Evolutionary conservation across 768 basidiomycete genomes (phyloP).

Genomic region (Termitomyces sp.): DNA sequence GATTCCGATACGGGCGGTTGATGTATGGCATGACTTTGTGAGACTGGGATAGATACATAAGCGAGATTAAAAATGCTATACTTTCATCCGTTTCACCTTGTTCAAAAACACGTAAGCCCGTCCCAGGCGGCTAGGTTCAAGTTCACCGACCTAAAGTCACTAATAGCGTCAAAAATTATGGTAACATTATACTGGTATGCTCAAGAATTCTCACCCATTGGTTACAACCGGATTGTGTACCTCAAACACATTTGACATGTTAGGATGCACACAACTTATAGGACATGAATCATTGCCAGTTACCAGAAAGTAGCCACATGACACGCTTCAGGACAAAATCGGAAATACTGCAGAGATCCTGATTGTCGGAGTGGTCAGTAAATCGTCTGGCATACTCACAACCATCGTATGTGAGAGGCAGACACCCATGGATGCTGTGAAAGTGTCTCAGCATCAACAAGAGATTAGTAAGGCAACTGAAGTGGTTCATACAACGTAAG

Average conservation of each 20-base stretch:
- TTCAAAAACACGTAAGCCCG: constrained; percentile 64
- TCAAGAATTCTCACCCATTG: constrained; percentile 42
- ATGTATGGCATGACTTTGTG: constrained; percentile 59
- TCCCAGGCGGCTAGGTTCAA: constrained; percentile 49
- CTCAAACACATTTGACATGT: constrained; percentile 28
- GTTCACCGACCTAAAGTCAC: constrained; percentile 47
- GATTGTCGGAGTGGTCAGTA: neutral
- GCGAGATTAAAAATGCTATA: neutral
- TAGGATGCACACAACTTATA: constrained; percentile 9
- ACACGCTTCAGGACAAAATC: constrained; percentile 60
- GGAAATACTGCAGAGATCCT: constrained; percentile 29
- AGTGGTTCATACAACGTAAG: constrained; percentile 38
- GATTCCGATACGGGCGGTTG: constrained; percentile 50
- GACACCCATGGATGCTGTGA: constrained; percentile 60
- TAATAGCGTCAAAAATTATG: neutral
- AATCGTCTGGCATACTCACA: constrained; percentile 27
- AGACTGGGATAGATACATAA: constrained; percentile 26
- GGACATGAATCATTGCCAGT: constrained; percentile 14
- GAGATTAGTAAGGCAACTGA: neutral
- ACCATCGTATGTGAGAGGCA: constrained; percentile 52
- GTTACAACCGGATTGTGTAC: constrained; percentile 54
- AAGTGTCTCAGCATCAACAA: neutral
- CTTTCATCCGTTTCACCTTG: constrained; percentile 33
- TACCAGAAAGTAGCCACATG: constrained; percentile 59
- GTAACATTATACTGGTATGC: constrained; percentile 8